These are phyloP conservation scores for Aspergillus costaricaensis DNA, from an alignment of 2,329 filamentous ascomycete species.

Conservation along the genomic window DNA sequence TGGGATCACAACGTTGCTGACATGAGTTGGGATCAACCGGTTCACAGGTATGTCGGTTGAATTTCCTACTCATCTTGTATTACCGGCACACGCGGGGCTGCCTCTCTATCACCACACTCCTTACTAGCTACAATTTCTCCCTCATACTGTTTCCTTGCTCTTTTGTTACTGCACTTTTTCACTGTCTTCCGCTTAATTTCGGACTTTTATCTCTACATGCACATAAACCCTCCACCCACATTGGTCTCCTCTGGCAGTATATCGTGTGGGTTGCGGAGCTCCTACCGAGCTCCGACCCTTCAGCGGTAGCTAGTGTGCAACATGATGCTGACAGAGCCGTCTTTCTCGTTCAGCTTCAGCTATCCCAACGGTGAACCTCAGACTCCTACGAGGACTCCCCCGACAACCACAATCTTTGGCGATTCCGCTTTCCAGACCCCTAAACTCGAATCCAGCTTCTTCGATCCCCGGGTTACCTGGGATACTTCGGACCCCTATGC, in stretches of 20 bases:
- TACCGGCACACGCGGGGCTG: constrained; percentile 15
- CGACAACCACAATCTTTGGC: constrained; percentile 38
- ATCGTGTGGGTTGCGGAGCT: constrained; percentile 15
- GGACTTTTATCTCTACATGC: not conserved
- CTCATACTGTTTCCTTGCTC: not conserved
- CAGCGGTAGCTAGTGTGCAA: constrained; percentile 15
- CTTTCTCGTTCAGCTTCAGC: constrained; percentile 46
- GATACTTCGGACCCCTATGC: constrained; percentile 50
- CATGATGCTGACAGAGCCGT: constrained; percentile 38
- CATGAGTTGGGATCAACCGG: constrained; percentile 51
- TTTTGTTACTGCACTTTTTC: not conserved
- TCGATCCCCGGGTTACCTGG: constrained; percentile 50
- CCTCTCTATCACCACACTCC: constrained; percentile 3
- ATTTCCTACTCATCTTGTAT: constrained; percentile 12
- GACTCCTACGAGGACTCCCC: constrained; percentile 49
- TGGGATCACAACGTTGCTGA: constrained; percentile 40
- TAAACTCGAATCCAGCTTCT: constrained; percentile 51
- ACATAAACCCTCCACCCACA: not conserved
- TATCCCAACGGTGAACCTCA: constrained; percentile 50
- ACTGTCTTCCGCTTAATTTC: not conserved
- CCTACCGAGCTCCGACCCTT: constrained; percentile 8
- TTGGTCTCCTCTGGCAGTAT: constrained; percentile 6
- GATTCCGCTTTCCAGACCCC: constrained; percentile 47
- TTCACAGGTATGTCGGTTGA: constrained; percentile 44
- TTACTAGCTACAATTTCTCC: not conserved